Conservation (phyloP, 805 yeast species). For the Suhomyces faveliae region DNA sequence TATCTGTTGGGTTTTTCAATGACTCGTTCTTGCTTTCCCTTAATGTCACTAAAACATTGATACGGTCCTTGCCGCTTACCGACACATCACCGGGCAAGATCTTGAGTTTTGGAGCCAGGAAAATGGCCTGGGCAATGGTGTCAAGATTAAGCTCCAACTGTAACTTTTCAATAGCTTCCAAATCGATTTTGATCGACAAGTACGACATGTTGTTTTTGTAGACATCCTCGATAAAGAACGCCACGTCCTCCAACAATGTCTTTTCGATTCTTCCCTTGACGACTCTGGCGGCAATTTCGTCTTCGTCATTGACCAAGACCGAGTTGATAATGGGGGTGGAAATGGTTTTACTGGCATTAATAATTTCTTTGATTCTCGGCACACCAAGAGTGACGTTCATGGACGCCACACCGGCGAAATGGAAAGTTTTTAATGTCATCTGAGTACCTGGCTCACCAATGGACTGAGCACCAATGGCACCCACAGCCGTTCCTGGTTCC, state of each 20-base stretch:
- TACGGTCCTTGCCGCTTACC: slow-evolving; percentile 60
- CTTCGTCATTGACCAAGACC: slow-evolving; percentile 85
- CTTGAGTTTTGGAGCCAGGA: slow-evolving; percentile 85
- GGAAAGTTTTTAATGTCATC: slow-evolving; percentile 91
- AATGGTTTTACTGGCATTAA: slow-evolving; percentile 91
- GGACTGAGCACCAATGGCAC: slow-evolving; percentile 98
- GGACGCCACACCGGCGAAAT: slow-evolving; percentile 99
- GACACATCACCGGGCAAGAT: slow-evolving; percentile 70
- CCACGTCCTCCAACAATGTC: slow-evolving; percentile 82
- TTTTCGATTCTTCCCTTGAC: slow-evolving; percentile 97
- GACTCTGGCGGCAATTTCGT: slow-evolving; percentile 97
- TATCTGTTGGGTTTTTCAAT: slow-evolving; percentile 31
- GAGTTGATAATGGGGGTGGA: slow-evolving; percentile 97
- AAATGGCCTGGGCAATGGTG: slow-evolving; percentile 80
- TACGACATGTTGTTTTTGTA: slow-evolving; percentile 77
- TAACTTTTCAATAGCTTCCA: slow-evolving; percentile 78
- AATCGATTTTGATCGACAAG: slow-evolving; percentile 77
- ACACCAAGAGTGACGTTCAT: slow-evolving; percentile 99
- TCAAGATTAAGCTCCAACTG: slow-evolving; percentile 87
- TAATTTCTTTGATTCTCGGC: slow-evolving; percentile 98
- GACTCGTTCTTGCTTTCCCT: slow-evolving; percentile 37
- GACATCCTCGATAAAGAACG: slow-evolving; percentile 89
- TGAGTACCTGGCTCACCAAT: slow-evolving; percentile 99
- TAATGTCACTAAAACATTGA: slow-evolving; percentile 59
- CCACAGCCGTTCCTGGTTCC: slow-evolving; percentile 99